Conservation (phyloP, 2,329 filamentous ascomycete genomes). For the Passalora sequoiae region DNA sequence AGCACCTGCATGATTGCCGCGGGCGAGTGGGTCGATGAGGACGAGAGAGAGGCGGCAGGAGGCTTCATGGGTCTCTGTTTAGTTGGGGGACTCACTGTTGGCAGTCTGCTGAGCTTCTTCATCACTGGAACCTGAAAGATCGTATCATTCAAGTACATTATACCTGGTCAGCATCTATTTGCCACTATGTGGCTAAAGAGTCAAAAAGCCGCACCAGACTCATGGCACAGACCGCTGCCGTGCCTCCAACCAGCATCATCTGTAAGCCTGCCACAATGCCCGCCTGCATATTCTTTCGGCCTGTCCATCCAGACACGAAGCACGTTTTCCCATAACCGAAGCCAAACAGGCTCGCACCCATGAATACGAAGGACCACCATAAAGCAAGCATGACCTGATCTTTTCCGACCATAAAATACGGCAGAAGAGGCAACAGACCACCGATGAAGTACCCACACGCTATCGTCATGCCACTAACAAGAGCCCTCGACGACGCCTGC, state of each 20-base stretch:
- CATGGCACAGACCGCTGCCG: slow-evolving; percentile 62
- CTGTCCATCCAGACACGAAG: slow-evolving; percentile 39
- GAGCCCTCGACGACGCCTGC: slow-evolving; percentile 39
- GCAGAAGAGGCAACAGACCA: slow-evolving; percentile 62
- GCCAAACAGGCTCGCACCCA: slow-evolving; percentile 54
- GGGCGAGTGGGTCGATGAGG: slow-evolving; percentile 70
- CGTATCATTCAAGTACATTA: no score
- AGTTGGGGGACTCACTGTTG: slow-evolving; percentile 74
- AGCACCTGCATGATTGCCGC: slow-evolving; percentile 90
- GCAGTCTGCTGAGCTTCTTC: slow-evolving; percentile 86
- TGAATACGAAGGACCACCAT: slow-evolving; percentile 56
- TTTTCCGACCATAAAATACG: slow-evolving; percentile 56
- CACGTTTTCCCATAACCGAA: slow-evolving; percentile 61
- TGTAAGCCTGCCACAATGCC: slow-evolving; percentile 57
- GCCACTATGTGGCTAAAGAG: slow-evolving; percentile 7
- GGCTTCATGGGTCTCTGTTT: slow-evolving; percentile 91
- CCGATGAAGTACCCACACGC: slow-evolving; percentile 62
- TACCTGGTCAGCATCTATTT: no score
- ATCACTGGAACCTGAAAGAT: slow-evolving; percentile 44
- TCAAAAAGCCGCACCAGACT: slow-evolving; percentile 30
- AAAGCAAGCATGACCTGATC: slow-evolving; percentile 45
- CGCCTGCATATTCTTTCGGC: slow-evolving; percentile 37
- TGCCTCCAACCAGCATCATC: slow-evolving; percentile 59
- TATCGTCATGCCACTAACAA: slow-evolving; percentile 58
- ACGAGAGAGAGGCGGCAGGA: slow-evolving; percentile 81